Evolutionary conservation across 345 rosid species (phyloP), one percentile per base, ranked within the genome.

Genomic region (Salix brachista): DNA sequence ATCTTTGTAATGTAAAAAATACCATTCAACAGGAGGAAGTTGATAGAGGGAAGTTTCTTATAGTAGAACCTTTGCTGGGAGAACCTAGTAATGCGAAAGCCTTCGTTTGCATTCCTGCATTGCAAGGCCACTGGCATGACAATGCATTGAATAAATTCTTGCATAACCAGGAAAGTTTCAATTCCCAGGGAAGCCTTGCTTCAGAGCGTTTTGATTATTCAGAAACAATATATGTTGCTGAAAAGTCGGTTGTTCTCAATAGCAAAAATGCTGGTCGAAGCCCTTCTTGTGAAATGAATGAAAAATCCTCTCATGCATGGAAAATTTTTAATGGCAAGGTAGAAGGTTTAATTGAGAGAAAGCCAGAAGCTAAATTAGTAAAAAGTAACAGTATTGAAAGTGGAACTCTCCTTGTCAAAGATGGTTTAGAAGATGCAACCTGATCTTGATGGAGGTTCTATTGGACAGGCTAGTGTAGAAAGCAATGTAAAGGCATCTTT

Each of bases 381-480:
- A 66, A 60, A 18, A 18, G 36, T 65, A 70, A 2, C 28, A 73
- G 68, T 41, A 30, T 44, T 71, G 71, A 62, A 23, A 39, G 54
- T 71, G 68, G 67, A 71, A 75, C 61, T 36, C 67, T 52, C 42
- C 72, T 67, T 6, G 78, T 71, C 70, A 77, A 56, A 58, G 79
- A 74, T 73, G 67, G 75, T 52, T 76, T 82, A 73, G 78, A 41
- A 30, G 69, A 77, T 70, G 61, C 72, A 69, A 69, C 66, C 66
- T 82, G 82, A 80, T 75, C 79, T 56, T 71, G 72, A 77, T 25
- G 48, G 9, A 62, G 80, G 80, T 42, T 71, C 75, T 28, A 70
- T 75, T 30, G 68, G 39, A 19, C 41, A 36, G 9, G 62, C 61
- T 71, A 30, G 80, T 68, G 65, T 67, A 44, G 78, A 75, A 52